Evolutionary conservation across 176 grass and related monocot genomes (phyloP).

Genomic region (Juncus effusus): DNA sequence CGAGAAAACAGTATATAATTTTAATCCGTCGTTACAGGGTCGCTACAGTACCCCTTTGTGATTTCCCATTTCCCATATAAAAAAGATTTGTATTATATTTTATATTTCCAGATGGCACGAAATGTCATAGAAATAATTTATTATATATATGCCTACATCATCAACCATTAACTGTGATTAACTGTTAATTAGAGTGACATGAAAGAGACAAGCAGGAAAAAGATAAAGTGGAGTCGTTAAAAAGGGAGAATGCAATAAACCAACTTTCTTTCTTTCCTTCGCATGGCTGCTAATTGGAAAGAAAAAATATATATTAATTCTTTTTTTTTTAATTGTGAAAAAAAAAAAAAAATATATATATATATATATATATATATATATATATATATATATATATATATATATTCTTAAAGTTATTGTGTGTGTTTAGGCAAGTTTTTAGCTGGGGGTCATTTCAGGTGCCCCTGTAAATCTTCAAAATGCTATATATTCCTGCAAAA

Average conservation of each 20-base stretch:
- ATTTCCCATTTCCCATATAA: no score
- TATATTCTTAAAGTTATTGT: background rate
- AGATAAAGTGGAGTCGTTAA: slow-evolving; percentile 3
- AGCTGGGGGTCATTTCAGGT: background rate
- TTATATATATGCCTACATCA: background rate
- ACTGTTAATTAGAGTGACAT: background rate
- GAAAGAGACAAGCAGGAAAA: slow-evolving; percentile 7
- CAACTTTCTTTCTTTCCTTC: background rate
- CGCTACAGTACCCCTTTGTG: no score
- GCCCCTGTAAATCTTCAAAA: background rate
- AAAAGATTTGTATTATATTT: no score
- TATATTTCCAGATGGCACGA: background rate
- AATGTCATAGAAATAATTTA: background rate
- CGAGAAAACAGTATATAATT: no score
- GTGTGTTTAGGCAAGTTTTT: background rate
- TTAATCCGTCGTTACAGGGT: no score
- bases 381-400: background rate
- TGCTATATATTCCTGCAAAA: background rate
- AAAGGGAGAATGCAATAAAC: background rate
- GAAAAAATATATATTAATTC: background rate
- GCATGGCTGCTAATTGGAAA: background rate
- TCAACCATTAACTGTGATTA: slow-evolving; percentile 23
- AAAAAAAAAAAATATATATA: background rate
- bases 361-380: background rate
- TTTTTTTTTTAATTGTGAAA: background rate